Percentiles rank a stretch among this genome's conserved stretches.
These are phyloP conservation scores for Fistulifera pelliculosa DNA, from an alignment of 108 stramenopile species.

Conservation along the genomic window DNA sequence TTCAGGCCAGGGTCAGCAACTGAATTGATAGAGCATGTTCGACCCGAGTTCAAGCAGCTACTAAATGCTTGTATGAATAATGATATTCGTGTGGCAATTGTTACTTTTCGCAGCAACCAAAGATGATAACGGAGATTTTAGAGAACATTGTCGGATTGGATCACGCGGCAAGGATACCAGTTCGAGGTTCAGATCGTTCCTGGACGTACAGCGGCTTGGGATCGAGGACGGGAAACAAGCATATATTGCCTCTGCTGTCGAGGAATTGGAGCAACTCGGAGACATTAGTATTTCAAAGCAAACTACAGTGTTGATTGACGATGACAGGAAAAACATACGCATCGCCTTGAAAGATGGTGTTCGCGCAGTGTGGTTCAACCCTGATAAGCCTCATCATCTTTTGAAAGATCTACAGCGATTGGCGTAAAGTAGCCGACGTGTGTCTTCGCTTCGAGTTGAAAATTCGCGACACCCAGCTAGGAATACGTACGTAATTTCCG, in stretches of 20 bases:
- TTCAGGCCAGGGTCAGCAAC: slow-evolving; percentile 33
- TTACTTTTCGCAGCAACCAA: slow-evolving; percentile 85
- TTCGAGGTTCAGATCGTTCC: slow-evolving; percentile 78
- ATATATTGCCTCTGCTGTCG: slow-evolving; percentile 89
- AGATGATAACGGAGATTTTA: slow-evolving; percentile 64
- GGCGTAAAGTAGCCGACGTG: slow-evolving; percentile 15
- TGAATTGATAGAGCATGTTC: slow-evolving; percentile 72
- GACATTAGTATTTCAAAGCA: slow-evolving; percentile 47
- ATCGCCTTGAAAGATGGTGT: slow-evolving; percentile 63
- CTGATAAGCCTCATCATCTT: slow-evolving; percentile 47
- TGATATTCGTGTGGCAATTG: slow-evolving; percentile 77
- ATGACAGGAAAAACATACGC: slow-evolving; percentile 80
- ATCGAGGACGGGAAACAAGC: slow-evolving; percentile 76
- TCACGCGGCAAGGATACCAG: slow-evolving; percentile 38
- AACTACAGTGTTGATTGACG: slow-evolving; percentile 91
- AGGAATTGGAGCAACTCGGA: slow-evolving; percentile 59
- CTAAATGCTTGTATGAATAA: slow-evolving; percentile 39
- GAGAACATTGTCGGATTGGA: slow-evolving; percentile 30
- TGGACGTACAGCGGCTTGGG: slow-evolving; percentile 79
- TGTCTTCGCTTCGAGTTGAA: no score
- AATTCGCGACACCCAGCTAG: no score
- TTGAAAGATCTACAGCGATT: slow-evolving; percentile 51
- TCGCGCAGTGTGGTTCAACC: slow-evolving; percentile 82
- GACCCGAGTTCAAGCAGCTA: slow-evolving; percentile 77
- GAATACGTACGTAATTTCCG: no score